Percentiles rank a stretch among this genome's conserved stretches.
These are phyloP conservation scores for Eremothecium coryli DNA, from an alignment of 1,139 yeast genomes.

Conservation along the genomic window DNA sequence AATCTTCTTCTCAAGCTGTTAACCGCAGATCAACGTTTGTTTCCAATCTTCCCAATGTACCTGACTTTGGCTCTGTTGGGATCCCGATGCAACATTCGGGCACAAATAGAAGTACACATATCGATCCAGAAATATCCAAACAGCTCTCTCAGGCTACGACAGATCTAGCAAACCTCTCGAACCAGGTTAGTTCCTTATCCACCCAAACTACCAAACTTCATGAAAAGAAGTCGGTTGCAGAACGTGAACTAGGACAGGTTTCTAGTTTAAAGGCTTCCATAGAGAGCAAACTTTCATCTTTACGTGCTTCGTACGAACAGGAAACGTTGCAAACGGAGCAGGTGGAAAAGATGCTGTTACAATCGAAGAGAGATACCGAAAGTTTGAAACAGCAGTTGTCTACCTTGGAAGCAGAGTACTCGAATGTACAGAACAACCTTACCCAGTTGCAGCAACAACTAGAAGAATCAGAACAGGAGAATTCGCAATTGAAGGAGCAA, in stretches of 20 bases:
- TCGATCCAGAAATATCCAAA: slow-evolving; percentile 51
- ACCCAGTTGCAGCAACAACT: slow-evolving; percentile 51
- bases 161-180: slow-evolving; percentile 78
- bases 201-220: slow-evolving; percentile 63
- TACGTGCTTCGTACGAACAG: slow-evolving; percentile 65
- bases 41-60: slow-evolving; percentile 24
- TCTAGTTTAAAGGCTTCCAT: slow-evolving; percentile 60
- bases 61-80: slow-evolving; percentile 22
- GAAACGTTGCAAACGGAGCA: slow-evolving; percentile 69
- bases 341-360: slow-evolving; percentile 51
- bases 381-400: slow-evolving; percentile 67
- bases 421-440: slow-evolving; percentile 60
- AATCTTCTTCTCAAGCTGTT: slow-evolving; percentile 14
- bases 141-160: slow-evolving; percentile 72
- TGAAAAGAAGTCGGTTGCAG: slow-evolving; percentile 65
- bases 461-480: slow-evolving; percentile 60
- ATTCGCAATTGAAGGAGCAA: slow-evolving; percentile 55
- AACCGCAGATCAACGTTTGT: slow-evolving; percentile 12
- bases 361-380: slow-evolving; percentile 61
- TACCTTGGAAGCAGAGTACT: slow-evolving; percentile 71
- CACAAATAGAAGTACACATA: slow-evolving; percentile 44
- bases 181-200: slow-evolving; percentile 71
- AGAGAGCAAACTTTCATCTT: slow-evolving; percentile 54
- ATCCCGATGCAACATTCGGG: slow-evolving; percentile 7
- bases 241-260: slow-evolving; percentile 59